These are phyloP conservation scores for Trametes cingulata DNA, from an alignment of 768 basidiomycete species.

Conservation along the genomic window DNA sequence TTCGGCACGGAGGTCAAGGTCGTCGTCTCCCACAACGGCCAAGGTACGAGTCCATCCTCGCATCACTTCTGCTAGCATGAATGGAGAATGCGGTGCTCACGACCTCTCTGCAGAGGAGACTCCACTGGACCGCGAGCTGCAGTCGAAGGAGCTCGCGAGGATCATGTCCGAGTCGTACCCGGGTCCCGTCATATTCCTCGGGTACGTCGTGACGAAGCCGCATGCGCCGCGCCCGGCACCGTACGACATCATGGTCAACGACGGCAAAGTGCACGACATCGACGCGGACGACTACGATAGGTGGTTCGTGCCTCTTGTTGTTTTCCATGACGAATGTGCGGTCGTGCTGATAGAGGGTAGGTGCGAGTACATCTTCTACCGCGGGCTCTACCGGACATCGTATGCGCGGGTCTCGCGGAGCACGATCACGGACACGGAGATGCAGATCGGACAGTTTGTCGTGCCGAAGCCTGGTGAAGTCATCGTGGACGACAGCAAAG, in stretches of 20 bases:
- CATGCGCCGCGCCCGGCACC: conserved; percentile 66
- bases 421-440: conserved; percentile 86
- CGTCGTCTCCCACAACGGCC: conserved; percentile 90
- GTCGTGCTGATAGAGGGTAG: conserved; percentile 36
- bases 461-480: conserved; percentile 58
- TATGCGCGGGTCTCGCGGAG: conserved; percentile 83
- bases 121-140: conserved; percentile 82
- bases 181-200: conserved; percentile 75
- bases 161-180: conserved; percentile 74
- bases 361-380: conserved; percentile 92
- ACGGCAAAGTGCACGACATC: conserved; percentile 79
- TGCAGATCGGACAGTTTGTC: conserved; percentile 86
- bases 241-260: conserved; percentile 73
- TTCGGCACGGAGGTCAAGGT: conserved; percentile 79
- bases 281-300: conserved; percentile 70
- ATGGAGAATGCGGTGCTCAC: no score
- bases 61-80: no score
- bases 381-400: conserved; percentile 75
- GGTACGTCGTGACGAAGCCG: conserved; percentile 78
- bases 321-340: background rate
- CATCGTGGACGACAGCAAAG: conserved; percentile 57
- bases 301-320: conserved; percentile 48
- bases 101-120: conserved; percentile 68
- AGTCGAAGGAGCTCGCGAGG: conserved; percentile 76
- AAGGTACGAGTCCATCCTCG: conserved; percentile 52